A percentile compares a stretch with the other conserved stretches of the same genome.
Evolutionary conservation across 2,329 filamentous ascomycete species (phyloP).

Genomic region (Pseudogymnoascus sp.): DNA sequence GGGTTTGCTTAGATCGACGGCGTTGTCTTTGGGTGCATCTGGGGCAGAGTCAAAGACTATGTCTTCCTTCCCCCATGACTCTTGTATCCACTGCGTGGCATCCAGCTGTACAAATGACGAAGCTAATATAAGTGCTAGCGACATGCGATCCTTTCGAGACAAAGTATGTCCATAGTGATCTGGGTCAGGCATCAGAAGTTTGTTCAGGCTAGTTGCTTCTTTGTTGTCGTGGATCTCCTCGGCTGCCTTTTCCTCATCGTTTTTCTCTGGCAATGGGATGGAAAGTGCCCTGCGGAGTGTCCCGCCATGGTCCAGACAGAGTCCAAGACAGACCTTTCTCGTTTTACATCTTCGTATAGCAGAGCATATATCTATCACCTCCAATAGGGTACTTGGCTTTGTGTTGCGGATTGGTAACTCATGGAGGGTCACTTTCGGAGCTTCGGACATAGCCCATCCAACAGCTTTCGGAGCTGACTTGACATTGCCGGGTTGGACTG

Average conservation of each 20-base stretch:
- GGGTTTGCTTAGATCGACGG: background rate
- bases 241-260: background rate
- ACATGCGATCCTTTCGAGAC: background rate
- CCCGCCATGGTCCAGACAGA: background rate
- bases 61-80: conserved; percentile 1
- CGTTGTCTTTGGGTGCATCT: background rate
- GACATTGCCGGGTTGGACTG: background rate
- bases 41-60: background rate
- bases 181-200: background rate
- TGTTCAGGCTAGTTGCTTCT: background rate
- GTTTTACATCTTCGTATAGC: background rate
- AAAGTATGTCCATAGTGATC: background rate
- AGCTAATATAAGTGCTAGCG: background rate
- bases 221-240: background rate
- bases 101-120: conserved; percentile 1
- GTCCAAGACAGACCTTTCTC: background rate
- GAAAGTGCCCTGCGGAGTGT: background rate
- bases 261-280: background rate
- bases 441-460: background rate
- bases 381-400: background rate
- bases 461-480: background rate
- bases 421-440: background rate
- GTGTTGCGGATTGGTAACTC: background rate
- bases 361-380: background rate
- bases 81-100: conserved; percentile 5